Conservation (phyloP, 495 filamentous ascomycete species). For the Lasiosphaeris hirsuta region DNA sequence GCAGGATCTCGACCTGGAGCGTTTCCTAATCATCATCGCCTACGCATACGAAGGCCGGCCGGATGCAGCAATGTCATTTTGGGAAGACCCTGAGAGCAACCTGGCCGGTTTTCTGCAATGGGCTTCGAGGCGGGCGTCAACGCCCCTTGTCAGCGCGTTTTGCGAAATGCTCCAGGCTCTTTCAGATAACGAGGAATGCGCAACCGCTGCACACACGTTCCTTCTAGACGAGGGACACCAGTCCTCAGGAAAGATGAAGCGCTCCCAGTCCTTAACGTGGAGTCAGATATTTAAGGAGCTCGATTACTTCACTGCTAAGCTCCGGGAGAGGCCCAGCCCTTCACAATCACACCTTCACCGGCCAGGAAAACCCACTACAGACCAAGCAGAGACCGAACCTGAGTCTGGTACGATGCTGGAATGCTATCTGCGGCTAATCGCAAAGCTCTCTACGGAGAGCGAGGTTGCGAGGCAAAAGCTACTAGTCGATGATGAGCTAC, state of each 20-base stretch:
- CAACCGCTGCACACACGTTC: slow-evolving; percentile 79
- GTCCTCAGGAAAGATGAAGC: slow-evolving; percentile 68
- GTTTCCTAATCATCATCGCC: slow-evolving; percentile 86
- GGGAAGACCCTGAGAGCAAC: slow-evolving; percentile 84
- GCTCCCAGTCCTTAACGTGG: slow-evolving; percentile 82
- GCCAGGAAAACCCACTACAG: slow-evolving; percentile 51
- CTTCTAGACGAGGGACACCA: slow-evolving; percentile 80
- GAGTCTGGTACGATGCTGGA: slow-evolving; percentile 91
- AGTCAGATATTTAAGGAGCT: slow-evolving; percentile 87
- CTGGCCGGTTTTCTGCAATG: slow-evolving; percentile 91
- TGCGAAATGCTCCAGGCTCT: slow-evolving; percentile 91
- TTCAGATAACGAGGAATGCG: slow-evolving; percentile 73
- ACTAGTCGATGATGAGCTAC: slow-evolving; percentile 58
- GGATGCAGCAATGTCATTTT: slow-evolving; percentile 82
- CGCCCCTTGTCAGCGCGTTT: slow-evolving; percentile 88
- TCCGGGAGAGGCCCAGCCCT: slow-evolving; percentile 59
- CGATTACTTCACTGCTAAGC: slow-evolving; percentile 65
- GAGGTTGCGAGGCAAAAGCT: slow-evolving; percentile 64
- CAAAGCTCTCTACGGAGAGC: slow-evolving; percentile 70
- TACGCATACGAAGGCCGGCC: slow-evolving; percentile 83
- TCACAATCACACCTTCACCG: slow-evolving; percentile 56
- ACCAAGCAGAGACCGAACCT: slow-evolving; percentile 65
- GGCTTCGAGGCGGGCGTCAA: slow-evolving; percentile 88
- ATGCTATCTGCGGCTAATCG: slow-evolving; percentile 82
- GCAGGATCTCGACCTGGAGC: slow-evolving; percentile 79